A percentile compares a stretch with the other conserved stretches of the same genome.
phyloP scores from a whole-genome alignment of 1,139 yeast genomes.

The Meyerozyma sp. region DNA sequence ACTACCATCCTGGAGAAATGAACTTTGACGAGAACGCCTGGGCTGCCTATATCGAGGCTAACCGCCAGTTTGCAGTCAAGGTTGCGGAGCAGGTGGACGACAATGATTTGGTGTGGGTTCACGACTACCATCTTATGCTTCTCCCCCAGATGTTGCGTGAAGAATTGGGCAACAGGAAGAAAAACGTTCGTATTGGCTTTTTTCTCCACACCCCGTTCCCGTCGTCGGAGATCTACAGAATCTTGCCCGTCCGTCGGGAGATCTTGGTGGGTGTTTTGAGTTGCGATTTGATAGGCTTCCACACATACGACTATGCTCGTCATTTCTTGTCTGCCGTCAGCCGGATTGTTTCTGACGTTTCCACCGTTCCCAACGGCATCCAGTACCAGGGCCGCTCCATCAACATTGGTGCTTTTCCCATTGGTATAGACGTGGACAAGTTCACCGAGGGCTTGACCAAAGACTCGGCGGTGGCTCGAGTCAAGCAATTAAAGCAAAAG shows the following conservation, averaged over 20 bases:
- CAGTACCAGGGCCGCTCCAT: slow-evolving; percentile 73
- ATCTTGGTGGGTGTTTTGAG: slow-evolving; percentile 86
- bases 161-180: slow-evolving; percentile 43
- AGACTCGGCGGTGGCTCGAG: slow-evolving; percentile 58
- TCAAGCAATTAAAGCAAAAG: slow-evolving; percentile 53
- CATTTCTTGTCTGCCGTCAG: slow-evolving; percentile 93
- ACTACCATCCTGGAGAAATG: slow-evolving; percentile 99
- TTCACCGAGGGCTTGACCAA: slow-evolving; percentile 75
- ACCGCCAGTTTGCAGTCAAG: slow-evolving; percentile 70
- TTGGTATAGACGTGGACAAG: slow-evolving; percentile 93
- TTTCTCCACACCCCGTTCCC: slow-evolving; percentile 98
- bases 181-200: slow-evolving; percentile 78
- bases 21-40: slow-evolving; percentile 96
- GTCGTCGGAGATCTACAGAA: slow-evolving; percentile 90
- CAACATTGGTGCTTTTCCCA: slow-evolving; percentile 93
- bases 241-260: slow-evolving; percentile 91
- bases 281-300: slow-evolving; percentile 95
- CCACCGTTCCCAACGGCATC: slow-evolving; percentile 88
- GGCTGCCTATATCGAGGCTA: slow-evolving; percentile 97
- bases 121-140: slow-evolving; percentile 94
- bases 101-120: slow-evolving; percentile 93
- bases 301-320: slow-evolving; percentile 99
- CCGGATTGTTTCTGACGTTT: slow-evolving; percentile 67
- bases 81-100: slow-evolving; percentile 71
- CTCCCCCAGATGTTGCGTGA: slow-evolving; percentile 85